These are phyloP conservation scores for Aspergillus persii DNA, from an alignment of 2,329 filamentous ascomycete species.

Conservation along the genomic window DNA sequence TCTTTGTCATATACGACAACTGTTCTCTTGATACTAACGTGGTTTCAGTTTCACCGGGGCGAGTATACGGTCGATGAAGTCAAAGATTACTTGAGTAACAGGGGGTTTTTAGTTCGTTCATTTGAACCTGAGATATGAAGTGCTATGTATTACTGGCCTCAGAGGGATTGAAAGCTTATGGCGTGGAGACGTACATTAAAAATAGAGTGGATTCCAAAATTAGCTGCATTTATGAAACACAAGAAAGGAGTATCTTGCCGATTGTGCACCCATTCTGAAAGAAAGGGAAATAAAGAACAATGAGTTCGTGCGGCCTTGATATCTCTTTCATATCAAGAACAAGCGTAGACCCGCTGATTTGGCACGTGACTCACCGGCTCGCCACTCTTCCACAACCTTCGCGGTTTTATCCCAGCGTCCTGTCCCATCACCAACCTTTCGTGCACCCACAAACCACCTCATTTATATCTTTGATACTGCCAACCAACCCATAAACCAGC, in stretches of 20 bases:
- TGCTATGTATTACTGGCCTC: not conserved
- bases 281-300: not conserved
- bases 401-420: not conserved
- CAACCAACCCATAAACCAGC: not conserved
- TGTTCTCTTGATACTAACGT: conserved; percentile 10
- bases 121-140: conserved; percentile 56
- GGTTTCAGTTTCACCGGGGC: conserved; percentile 73
- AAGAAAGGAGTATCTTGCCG: not conserved
- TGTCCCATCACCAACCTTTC: not conserved
- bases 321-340: not conserved
- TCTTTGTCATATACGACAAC: not conserved
- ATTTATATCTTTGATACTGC: not conserved
- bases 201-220: not conserved
- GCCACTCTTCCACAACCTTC: not conserved
- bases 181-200: not conserved
- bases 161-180: not conserved
- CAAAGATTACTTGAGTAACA: conserved; percentile 72
- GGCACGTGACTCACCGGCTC: not conserved
- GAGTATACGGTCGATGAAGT: conserved; percentile 95
- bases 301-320: not conserved
- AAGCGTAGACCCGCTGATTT: not conserved
- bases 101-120: conserved; percentile 74
- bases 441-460: not conserved
- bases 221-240: not conserved
- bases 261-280: not conserved